Evolutionary conservation across 129 eudicot species (phyloP), one percentile per base, ranked within the genome.

Genomic region (Flaveria bidentis): DNA sequence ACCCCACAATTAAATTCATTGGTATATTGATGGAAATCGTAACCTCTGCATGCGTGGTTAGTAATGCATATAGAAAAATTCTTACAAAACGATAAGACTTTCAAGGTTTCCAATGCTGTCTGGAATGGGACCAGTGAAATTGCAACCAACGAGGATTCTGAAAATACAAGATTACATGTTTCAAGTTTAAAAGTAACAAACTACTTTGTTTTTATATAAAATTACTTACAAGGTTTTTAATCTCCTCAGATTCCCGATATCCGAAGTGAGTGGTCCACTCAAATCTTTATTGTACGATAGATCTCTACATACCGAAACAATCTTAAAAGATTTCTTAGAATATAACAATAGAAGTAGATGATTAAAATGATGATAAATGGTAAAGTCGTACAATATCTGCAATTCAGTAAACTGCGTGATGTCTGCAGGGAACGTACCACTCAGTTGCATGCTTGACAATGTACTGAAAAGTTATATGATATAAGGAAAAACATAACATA

Each of bases 251-350:
- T 82, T 81, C 80, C 97, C 97, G 53, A 94, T 91, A 30, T 81
- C 53, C 20, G 85, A 52, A 53, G 97, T 89, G 82, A 94, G 86
- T 82, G 97, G 63, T 58, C 99, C 96, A 0, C 74, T 82, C 85
- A 94, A 68, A 4, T 81, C 88, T 47, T 67, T 74, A 74, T 94
- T 94, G 82, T 87, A 94, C 10, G 99, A 94, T 53, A 94, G 86
- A 84, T 91, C 99, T 72, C 99, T 94, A 82, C 76, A 78, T 63
- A 66, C 17, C 22, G 23, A 73, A 50, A 69, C 33, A 71, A 50
- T 14, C 23, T 28, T 30, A 22, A 36, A 20, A 3, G 8, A 36
- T 6, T 20, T 18, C n/a, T 17, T 23, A 45, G 36, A 79, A 30
- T 49, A 36, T 17, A 51, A 14, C 66, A 36, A 22, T 22, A 9